Percentiles rank a stretch among this genome's conserved stretches.
phyloP scores from a whole-genome alignment of 192 early-diverging fungal species.

The Dissophora globulifera region DNA sequence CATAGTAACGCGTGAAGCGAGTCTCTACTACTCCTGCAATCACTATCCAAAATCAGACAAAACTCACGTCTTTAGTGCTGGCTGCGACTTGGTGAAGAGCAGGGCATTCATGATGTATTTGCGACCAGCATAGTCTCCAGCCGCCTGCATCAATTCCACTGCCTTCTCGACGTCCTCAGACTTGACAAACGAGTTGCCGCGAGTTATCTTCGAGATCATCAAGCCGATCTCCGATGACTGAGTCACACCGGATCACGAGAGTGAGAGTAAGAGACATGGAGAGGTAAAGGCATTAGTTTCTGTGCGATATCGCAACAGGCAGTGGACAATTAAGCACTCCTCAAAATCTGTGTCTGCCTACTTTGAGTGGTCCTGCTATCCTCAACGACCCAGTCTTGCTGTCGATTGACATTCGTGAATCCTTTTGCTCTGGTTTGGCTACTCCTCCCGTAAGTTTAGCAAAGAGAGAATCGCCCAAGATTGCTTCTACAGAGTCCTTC shows the following conservation, averaged over 20 bases:
- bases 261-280: no score
- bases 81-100: constrained; percentile 9
- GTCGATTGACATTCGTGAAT: neutral
- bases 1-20: no score
- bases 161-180: constrained; percentile 4
- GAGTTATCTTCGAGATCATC: constrained; percentile 4
- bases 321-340: no score
- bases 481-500: neutral
- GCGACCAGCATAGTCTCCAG: constrained; percentile 2
- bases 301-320: no score
- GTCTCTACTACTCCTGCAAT: no score
- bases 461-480: neutral
- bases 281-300: no score
- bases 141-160: constrained; percentile 13
- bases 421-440: neutral
- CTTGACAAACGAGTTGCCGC: constrained; percentile 14
- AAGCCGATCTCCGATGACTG: neutral
- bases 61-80: constrained; percentile 14
- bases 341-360: neutral
- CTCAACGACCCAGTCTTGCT: neutral
- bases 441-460: neutral
- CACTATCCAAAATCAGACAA: neutral
- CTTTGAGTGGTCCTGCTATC: neutral
- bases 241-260: neutral
- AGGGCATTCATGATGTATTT: constrained; percentile 29